Conservation (phyloP, 2,329 filamentous ascomycete genomes). For the Alternaria triticina region DNA sequence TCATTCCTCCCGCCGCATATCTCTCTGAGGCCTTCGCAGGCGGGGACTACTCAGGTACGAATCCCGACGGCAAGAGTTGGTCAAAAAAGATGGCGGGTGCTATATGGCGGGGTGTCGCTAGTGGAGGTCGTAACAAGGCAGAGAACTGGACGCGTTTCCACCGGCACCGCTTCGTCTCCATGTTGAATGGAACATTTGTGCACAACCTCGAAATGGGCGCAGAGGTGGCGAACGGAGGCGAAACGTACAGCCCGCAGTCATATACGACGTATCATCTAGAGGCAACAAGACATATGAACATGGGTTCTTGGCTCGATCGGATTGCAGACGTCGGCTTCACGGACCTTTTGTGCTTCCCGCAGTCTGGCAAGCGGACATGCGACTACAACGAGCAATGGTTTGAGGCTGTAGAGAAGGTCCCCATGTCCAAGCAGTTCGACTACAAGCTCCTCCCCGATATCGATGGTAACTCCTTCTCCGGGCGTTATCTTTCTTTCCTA, state of each 20-base stretch:
- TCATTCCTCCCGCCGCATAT: constrained; percentile 59
- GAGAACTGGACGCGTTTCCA: constrained; percentile 76
- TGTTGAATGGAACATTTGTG: constrained; percentile 72
- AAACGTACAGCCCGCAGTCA: constrained; percentile 50
- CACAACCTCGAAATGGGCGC: constrained; percentile 52
- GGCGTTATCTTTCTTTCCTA: constrained; percentile 62
- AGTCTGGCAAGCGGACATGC: constrained; percentile 49
- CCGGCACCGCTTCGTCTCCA: constrained; percentile 74
- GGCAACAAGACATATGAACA: constrained; percentile 30
- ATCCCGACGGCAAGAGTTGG: constrained; percentile 51
- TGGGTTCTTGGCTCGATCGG: constrained; percentile 50
- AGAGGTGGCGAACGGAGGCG: constrained; percentile 28
- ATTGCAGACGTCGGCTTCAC: constrained; percentile 54
- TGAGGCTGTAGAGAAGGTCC: constrained; percentile 33
- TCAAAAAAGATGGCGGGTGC: constrained; percentile 49
- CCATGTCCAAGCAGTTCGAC: constrained; percentile 52
- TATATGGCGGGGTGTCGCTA: constrained; percentile 58
- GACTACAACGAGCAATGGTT: constrained; percentile 55
- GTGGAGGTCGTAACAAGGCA: constrained; percentile 54
- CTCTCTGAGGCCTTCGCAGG: constrained; percentile 49
- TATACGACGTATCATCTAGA: constrained; percentile 49
- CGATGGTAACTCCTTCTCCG: constrained; percentile 66
- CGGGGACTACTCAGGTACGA: constrained; percentile 50
- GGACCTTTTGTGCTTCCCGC: constrained; percentile 54
- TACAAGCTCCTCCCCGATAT: constrained; percentile 77